Conservation (phyloP, 345 rosid genomes). For the Streptanthus diversifolius region DNA sequence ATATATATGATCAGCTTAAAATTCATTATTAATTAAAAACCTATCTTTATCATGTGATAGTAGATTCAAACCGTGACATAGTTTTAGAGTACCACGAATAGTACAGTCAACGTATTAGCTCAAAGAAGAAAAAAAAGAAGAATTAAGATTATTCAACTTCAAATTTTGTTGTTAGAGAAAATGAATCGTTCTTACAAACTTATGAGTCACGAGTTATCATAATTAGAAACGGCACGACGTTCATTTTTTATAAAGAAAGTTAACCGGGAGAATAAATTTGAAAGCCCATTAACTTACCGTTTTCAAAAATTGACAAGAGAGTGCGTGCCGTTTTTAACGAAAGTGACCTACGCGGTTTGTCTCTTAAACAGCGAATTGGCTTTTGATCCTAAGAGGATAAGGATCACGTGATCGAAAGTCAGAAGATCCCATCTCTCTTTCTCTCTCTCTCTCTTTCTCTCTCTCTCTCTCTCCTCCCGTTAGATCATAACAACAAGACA, state of each 20-base stretch:
- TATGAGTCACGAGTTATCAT: neutral
- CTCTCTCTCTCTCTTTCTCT: neutral
- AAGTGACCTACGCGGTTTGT: slow-evolving; percentile 10
- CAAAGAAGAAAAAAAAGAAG: neutral
- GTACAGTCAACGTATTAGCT: neutral
- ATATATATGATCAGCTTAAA: neutral
- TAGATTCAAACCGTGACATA: neutral
- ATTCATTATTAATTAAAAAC: neutral
- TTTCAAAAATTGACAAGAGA: neutral
- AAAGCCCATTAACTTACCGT: neutral
- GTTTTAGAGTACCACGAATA: neutral
- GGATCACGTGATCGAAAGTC: slow-evolving; percentile 31
- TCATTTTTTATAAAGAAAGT: neutral
- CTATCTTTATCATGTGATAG: neutral
- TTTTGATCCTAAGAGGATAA: slow-evolving; percentile 29
- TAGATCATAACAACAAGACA: slow-evolving; percentile 18
- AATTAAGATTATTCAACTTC: neutral
- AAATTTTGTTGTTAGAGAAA: neutral
- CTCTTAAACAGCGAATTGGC: slow-evolving; percentile 15
- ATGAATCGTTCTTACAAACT: neutral
- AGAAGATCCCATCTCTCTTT: slow-evolving; percentile 6
- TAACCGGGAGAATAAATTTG: neutral
- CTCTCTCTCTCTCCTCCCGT: neutral
- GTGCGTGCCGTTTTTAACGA: neutral
- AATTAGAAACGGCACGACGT: slow-evolving; percentile 22